A percentile compares a stretch with the other conserved stretches of the same genome.
These are phyloP conservation scores for Saturnispora diversa DNA, from an alignment of 805 yeast species.

Conservation along the genomic window DNA sequence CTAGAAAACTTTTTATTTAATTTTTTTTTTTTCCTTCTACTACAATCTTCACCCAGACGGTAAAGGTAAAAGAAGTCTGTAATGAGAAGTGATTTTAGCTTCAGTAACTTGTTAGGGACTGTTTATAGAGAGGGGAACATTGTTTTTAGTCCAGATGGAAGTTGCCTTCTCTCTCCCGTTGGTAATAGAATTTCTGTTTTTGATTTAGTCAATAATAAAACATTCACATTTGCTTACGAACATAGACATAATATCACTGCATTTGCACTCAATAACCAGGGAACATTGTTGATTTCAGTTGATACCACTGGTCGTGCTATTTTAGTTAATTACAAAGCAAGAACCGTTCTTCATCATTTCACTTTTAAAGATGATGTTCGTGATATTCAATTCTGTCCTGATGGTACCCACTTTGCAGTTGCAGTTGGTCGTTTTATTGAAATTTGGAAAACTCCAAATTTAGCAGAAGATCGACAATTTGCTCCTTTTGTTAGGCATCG, in stretches of 20 bases:
- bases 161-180: slow-evolving; percentile 77
- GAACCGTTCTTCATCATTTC: slow-evolving; percentile 87
- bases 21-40: background rate
- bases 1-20: background rate
- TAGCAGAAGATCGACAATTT: slow-evolving; percentile 79
- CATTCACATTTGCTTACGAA: slow-evolving; percentile 86
- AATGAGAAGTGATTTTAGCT: slow-evolving; percentile 85
- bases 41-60: background rate
- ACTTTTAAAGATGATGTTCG: slow-evolving; percentile 76
- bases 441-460: slow-evolving; percentile 87
- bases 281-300: slow-evolving; percentile 69
- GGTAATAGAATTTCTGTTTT: slow-evolving; percentile 89
- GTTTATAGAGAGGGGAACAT: slow-evolving; percentile 92
- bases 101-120: slow-evolving; percentile 86
- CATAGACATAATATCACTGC: slow-evolving; percentile 78
- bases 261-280: slow-evolving; percentile 77
- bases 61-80: background rate
- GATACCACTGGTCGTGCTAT: slow-evolving; percentile 93
- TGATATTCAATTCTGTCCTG: slow-evolving; percentile 78
- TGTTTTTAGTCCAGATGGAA: slow-evolving; percentile 79
- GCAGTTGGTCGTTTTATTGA: slow-evolving; percentile 78
- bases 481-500: slow-evolving; percentile 92
- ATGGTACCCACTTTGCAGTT: slow-evolving; percentile 80
- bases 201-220: slow-evolving; percentile 74
- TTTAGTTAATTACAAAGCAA: slow-evolving; percentile 71